phyloP scores from a whole-genome alignment of 352 stramenopile species.

The Peronospora farinosa region DNA sequence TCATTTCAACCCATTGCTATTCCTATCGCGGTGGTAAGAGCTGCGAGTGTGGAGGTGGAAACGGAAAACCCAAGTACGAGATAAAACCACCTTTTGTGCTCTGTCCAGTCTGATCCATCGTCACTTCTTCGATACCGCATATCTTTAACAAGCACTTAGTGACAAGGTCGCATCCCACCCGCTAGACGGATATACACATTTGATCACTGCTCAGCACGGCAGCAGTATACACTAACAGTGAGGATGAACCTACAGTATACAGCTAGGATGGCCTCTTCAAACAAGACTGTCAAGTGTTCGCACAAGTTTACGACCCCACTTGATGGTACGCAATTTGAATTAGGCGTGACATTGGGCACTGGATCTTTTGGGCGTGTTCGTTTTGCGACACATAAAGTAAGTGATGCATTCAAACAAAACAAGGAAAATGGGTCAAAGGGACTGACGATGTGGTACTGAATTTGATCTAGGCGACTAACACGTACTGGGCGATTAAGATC shows the following conservation, averaged over 20 bases:
- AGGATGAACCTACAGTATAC: neutral
- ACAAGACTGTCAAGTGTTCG: slow-evolving; percentile 29
- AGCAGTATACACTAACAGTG: slow-evolving; percentile 5
- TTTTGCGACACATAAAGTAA: slow-evolving; percentile 92
- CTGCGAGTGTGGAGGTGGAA: slow-evolving; percentile 25
- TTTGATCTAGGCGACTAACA: slow-evolving; percentile 60
- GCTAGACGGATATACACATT: slow-evolving; percentile 24
- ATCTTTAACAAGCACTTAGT: slow-evolving; percentile 28
- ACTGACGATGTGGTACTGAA: neutral
- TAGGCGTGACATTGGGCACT: slow-evolving; percentile 94
- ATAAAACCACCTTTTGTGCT: slow-evolving; percentile 24
- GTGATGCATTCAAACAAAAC: slow-evolving; percentile 3
- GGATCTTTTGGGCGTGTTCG: slow-evolving; percentile 95
- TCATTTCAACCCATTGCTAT: slow-evolving; percentile 13
- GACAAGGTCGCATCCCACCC: slow-evolving; percentile 12
- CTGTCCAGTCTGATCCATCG: slow-evolving; percentile 14
- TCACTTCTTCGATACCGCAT: slow-evolving; percentile 17
- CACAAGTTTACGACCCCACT: slow-evolving; percentile 61
- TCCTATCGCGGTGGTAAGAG: slow-evolving; percentile 5
- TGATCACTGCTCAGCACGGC: slow-evolving; percentile 15
- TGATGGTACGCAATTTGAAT: slow-evolving; percentile 88
- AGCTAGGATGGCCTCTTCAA: slow-evolving; percentile 18
- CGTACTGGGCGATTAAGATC: slow-evolving; percentile 97
- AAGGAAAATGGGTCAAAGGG: neutral
- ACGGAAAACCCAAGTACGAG: slow-evolving; percentile 7